Conservation (phyloP, 257 asterid species). For the Haberlea rhodopensis region DNA sequence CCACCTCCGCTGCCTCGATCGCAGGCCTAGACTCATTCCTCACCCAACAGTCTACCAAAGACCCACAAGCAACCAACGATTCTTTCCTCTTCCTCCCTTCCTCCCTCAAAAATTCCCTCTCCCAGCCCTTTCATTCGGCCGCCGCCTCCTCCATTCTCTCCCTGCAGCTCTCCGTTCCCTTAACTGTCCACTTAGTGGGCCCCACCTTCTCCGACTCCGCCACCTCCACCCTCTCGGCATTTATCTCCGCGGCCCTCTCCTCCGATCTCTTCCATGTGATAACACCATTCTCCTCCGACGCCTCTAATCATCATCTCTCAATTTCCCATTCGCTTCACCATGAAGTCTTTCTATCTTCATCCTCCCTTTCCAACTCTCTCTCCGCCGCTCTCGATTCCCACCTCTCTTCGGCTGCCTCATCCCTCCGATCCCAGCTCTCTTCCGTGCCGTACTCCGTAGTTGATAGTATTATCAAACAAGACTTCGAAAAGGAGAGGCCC, state of each 20-base stretch:
- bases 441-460: conserved; percentile 52
- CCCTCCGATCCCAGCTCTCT: conserved; percentile 60
- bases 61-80: conserved; percentile 69
- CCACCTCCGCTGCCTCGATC: conserved; percentile 49
- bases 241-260: conserved; percentile 62
- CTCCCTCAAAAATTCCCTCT: conserved; percentile 50
- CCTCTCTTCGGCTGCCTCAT: conserved; percentile 40
- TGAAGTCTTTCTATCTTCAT: conserved; percentile 43
- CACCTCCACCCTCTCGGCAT: conserved; percentile 56
- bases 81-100: conserved; percentile 59
- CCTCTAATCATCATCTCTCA: conserved; percentile 54
- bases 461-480: conserved; percentile 57
- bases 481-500: conserved; percentile 60
- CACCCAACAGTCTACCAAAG: conserved; percentile 53
- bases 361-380: conserved; percentile 46
- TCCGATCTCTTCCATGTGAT: conserved; percentile 87
- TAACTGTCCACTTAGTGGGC: conserved; percentile 76
- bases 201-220: conserved; percentile 65
- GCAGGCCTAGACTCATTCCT: conserved; percentile 78
- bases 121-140: conserved; percentile 46
- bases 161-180: conserved; percentile 58
- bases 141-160: conserved; percentile 55
- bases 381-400: conserved; percentile 49
- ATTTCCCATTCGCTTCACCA: conserved; percentile 79
- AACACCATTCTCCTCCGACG: conserved; percentile 53